Conservation (phyloP, 768 basidiomycete species). For the Hydnomerulius pinastri region DNA sequence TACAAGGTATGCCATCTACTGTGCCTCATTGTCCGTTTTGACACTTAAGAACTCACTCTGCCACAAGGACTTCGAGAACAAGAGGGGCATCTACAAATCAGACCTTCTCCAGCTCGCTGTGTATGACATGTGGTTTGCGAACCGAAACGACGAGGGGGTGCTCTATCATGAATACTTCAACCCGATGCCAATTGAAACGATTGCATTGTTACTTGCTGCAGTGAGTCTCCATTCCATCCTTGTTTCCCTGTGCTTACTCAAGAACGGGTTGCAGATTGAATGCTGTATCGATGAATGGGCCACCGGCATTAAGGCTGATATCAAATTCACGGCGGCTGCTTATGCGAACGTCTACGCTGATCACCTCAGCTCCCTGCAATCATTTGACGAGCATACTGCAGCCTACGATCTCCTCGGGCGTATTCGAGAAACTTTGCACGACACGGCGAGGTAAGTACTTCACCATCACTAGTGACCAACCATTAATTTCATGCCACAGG, state of each 20-base stretch:
- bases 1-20: neutral
- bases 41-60: too few relatives aligned
- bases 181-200: slow-evolving; percentile 13
- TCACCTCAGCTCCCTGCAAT: slow-evolving; percentile 3
- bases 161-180: slow-evolving; percentile 21
- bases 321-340: slow-evolving; percentile 5
- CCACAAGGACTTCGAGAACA: slow-evolving; percentile 3
- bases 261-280: slow-evolving; percentile 12
- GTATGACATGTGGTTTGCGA: slow-evolving; percentile 30
- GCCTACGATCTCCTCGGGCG: slow-evolving; percentile 3
- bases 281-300: slow-evolving; percentile 15
- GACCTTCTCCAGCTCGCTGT: slow-evolving; percentile 22
- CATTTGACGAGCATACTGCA: slow-evolving; percentile 1
- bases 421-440: neutral
- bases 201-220: slow-evolving; percentile 2
- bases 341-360: slow-evolving; percentile 3
- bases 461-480: neutral
- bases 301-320: slow-evolving; percentile 7
- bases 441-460: neutral
- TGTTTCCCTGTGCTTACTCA: neutral
- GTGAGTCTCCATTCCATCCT: neutral
- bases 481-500: slow-evolving; percentile 2
- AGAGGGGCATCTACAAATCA: slow-evolving; percentile 27
- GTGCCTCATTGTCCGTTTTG: neutral
- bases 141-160: slow-evolving; percentile 28